phyloP scores from a whole-genome alignment of 2,329 filamentous ascomycete genomes.

The Coleophoma crateriformis region DNA sequence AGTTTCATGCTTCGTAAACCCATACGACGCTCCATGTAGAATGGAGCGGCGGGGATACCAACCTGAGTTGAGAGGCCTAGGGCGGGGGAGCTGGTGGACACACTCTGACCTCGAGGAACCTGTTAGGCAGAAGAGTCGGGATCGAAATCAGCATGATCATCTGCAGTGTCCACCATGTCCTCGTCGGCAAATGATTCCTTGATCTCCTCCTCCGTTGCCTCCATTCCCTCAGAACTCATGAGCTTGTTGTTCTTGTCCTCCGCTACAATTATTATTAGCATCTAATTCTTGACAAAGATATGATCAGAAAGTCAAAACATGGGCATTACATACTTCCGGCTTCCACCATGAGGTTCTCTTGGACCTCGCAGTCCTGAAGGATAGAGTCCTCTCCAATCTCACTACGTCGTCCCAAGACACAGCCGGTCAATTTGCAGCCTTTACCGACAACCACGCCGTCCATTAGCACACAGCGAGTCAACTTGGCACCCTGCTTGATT shows the following conservation, averaged over 20 bases:
- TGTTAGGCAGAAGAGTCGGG: neutral
- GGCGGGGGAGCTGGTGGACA: no score
- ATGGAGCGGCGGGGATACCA: no score
- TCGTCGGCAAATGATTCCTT: constrained; percentile 34
- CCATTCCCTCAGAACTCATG: constrained; percentile 62
- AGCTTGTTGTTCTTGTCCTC: constrained; percentile 64
- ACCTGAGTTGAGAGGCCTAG: no score
- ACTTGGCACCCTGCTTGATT: constrained; percentile 77
- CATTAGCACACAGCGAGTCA: constrained; percentile 88
- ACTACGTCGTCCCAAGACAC: constrained; percentile 75
- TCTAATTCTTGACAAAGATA: constrained; percentile 10
- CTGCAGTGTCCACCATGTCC: constrained; percentile 4
- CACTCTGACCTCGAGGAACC: no score
- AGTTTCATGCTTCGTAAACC: no score
- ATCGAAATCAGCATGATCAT: neutral
- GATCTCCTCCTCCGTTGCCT: constrained; percentile 58
- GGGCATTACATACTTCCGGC: constrained; percentile 55
- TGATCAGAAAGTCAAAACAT: neutral
- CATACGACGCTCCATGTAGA: no score
- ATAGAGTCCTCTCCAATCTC: constrained; percentile 76
- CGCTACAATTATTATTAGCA: constrained; percentile 37
- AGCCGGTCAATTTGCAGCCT: constrained; percentile 79
- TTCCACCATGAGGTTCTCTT: constrained; percentile 82
- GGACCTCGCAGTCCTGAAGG: constrained; percentile 88
- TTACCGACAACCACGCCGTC: constrained; percentile 83